Conservation (phyloP, 371 early-diverging fungal genomes). For the Mucor lusitanicus region DNA sequence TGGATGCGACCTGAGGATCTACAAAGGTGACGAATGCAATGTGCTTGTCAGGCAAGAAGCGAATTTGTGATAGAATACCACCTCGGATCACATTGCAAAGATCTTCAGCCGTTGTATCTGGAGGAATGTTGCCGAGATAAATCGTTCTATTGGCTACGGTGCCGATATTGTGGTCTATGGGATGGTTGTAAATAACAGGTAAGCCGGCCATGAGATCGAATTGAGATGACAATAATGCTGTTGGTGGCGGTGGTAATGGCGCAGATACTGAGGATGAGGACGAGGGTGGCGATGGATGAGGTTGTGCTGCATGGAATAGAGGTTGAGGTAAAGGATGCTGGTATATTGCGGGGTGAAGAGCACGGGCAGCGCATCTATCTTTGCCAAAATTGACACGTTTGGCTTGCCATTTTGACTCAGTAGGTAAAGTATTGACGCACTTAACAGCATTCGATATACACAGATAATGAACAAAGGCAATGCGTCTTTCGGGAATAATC, state of each 20-base stretch:
- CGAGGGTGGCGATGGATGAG: background rate
- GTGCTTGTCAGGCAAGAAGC: conserved; percentile 74
- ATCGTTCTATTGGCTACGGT: conserved; percentile 66
- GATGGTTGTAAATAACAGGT: conserved; percentile 2
- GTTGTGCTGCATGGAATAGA: background rate
- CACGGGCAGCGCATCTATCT: conserved; percentile 5
- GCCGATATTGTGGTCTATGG: conserved; percentile 25
- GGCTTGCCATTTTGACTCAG: conserved; percentile 54
- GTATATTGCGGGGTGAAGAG: background rate
- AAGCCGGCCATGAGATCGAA: background rate
- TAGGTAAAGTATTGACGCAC: conserved; percentile 62
- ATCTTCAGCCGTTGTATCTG: conserved; percentile 75
- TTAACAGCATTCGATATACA: conserved; percentile 70
- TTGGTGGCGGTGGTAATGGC: background rate
- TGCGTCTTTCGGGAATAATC: conserved; percentile 68
- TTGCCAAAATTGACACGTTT: conserved; percentile 66
- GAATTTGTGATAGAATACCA: conserved; percentile 76
- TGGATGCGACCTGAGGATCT: conserved; percentile 65
- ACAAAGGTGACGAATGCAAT: conserved; percentile 86
- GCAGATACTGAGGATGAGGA: background rate
- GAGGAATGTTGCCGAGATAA: conserved; percentile 77
- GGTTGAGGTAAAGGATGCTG: conserved; percentile 2
- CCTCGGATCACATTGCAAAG: conserved; percentile 87
- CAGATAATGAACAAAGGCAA: conserved; percentile 84
- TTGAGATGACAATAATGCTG: background rate